Base-by-base conservation (phyloP, 2,329 filamentous ascomycete genomes). In the Monilinia aucupariae region DNA sequence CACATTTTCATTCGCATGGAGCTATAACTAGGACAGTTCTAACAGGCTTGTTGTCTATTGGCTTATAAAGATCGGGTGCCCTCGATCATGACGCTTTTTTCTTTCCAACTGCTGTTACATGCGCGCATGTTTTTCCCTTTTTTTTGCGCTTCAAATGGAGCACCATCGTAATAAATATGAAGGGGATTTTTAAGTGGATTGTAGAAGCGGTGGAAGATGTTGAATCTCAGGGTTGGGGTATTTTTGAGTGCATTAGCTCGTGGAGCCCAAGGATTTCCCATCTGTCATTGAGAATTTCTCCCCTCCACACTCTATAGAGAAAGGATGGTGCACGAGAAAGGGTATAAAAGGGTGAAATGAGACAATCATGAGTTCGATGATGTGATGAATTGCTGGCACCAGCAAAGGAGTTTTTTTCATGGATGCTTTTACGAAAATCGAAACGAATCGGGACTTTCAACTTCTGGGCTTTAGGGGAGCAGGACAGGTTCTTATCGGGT, bases 381-480 rank as follows among this genome's bases (percentile, higher is more conserved):
- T 59, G 12, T 59, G 56, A 59, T 60, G 58, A 60, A 32, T 47
- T 45, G 43, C 53, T 47, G 47, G 45, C 37, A 43, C 20, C 43
- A 30, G 58, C 34, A 60, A 53, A 20, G 58, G 58, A 53, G 48
- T 60, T 60, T 56, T 5, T 47, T 47, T 56, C 54, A 47, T 56
- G 39, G 30, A 56, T 56, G 54, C 41, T 56, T 56, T 56, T 47
- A 56, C 27, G n/a, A 56, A 56, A 56, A 56, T 34, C 27, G 47
- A 34, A 47, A 56, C 22, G 41, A 34, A 47, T 56, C n/a, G 43
- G 41, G 27, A 34, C 22, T 45, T 32, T 20, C 27, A 43, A 32
- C 47, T 22, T 43, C 48, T 53, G 37, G 58, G 48, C 58, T 53
- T 52, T 43, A 17, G 5, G 53, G 37, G 13, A 25, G 27, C 20